Percentiles rank a stretch among this genome's conserved stretches.
phyloP scores from a whole-genome alignment of 306 rosid genomes.

The Canavalia ensiformis region DNA sequence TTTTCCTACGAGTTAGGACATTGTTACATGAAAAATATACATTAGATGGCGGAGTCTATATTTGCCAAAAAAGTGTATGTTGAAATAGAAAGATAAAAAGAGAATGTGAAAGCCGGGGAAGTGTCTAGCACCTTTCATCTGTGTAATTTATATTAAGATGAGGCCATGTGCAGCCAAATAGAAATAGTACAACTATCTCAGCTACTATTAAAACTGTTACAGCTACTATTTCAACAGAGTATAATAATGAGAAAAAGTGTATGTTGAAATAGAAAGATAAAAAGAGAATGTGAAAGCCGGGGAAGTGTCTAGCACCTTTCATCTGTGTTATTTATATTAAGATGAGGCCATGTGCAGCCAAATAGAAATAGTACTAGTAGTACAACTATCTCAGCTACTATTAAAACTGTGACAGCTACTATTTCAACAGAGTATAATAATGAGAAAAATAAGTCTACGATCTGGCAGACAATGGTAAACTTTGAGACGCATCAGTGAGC shows the following conservation, averaged over 20 bases:
- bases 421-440: constrained; percentile 17
- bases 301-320: background rate
- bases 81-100: constrained; percentile 40
- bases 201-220: background rate
- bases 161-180: constrained; percentile 32
- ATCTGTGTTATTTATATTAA: constrained; percentile 16
- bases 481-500: constrained; percentile 29
- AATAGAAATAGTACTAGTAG: constrained; percentile 1
- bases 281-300: constrained; percentile 2
- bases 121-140: background rate
- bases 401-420: background rate
- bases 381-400: constrained; percentile 28
- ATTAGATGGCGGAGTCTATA: background rate
- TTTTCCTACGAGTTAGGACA: constrained; percentile 3
- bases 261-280: constrained; percentile 39
- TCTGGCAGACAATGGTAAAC: constrained; percentile 24
- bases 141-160: constrained; percentile 19
- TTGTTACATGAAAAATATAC: constrained; percentile 19
- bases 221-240: constrained; percentile 17
- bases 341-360: constrained; percentile 28
- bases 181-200: constrained; percentile 33
- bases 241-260: constrained; percentile 16
- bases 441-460: constrained; percentile 2
- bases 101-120: constrained; percentile 12
- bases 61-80: background rate